A percentile compares a stretch with the other conserved stretches of the same genome.
These are phyloP conservation scores for Gossypium lobatum DNA, from an alignment of 441 rosid species.

Conservation along the genomic window DNA sequence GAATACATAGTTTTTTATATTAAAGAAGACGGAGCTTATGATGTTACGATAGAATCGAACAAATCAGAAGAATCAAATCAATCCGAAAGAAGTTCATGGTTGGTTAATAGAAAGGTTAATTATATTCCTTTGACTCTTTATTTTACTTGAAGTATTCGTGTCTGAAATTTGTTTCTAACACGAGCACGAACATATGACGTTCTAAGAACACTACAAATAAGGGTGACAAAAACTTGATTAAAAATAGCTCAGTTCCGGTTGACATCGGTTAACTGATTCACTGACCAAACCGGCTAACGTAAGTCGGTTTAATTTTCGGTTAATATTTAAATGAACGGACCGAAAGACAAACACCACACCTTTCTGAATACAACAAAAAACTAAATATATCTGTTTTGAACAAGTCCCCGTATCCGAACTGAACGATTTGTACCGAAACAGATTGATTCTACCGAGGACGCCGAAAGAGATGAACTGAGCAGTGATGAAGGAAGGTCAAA, in stretches of 20 bases:
- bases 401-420: not conserved
- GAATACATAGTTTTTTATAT: conserved; percentile 65
- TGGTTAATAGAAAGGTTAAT: conserved; percentile 39
- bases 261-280: too few relatives aligned
- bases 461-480: conserved; percentile 5
- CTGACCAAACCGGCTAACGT: too few relatives aligned
- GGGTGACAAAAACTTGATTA: too few relatives aligned
- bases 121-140: not conserved
- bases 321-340: too few relatives aligned
- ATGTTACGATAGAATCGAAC: conserved; percentile 43
- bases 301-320: too few relatives aligned
- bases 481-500: conserved; percentile 11
- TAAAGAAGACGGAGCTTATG: conserved; percentile 55
- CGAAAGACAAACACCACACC: too few relatives aligned
- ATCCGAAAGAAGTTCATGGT: conserved; percentile 14
- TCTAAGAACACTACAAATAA: not conserved
- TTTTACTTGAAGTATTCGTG: not conserved
- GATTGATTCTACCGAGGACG: conserved; percentile 29
- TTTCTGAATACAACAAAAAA: not conserved
- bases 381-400: too few relatives aligned
- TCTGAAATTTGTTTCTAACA: not conserved
- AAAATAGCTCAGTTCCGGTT: too few relatives aligned
- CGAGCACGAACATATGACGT: not conserved
- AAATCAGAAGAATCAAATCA: conserved; percentile 22
- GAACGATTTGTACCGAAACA: conserved; percentile 9